Evolutionary conservation across 768 basidiomycete genomes (phyloP).

Genomic region (Mycena vulgaris): DNA sequence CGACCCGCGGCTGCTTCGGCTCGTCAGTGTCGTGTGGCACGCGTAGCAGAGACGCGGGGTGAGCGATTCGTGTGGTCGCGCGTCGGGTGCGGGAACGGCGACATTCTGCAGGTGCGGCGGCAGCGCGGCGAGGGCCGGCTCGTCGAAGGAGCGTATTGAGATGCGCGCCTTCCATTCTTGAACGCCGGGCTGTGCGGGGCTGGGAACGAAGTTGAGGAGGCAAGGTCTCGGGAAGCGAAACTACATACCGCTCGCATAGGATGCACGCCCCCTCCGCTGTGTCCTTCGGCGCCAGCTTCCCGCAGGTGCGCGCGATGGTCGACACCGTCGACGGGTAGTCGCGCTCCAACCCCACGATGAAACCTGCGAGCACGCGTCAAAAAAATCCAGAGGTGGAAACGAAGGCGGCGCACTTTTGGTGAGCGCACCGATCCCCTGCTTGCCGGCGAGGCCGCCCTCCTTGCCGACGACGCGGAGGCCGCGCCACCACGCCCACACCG

Average conservation of each 20-base stretch:
- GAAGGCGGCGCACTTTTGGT: conserved; percentile 71
- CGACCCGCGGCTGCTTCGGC: conserved; percentile 59
- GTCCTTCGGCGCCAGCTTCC: conserved; percentile 80
- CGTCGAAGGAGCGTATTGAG: conserved; percentile 73
- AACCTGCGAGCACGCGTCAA: conserved; percentile 62
- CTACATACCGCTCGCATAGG: conserved; percentile 75
- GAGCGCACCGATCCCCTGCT: conserved; percentile 73
- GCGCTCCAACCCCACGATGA: conserved; percentile 84
- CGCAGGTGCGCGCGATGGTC: conserved; percentile 85
- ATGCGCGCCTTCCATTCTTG: conserved; percentile 84
- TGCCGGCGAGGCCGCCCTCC: conserved; percentile 60
- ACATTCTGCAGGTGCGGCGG: conserved; percentile 42
- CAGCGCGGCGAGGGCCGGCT: conserved; percentile 28
- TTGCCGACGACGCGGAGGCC: conserved; percentile 67
- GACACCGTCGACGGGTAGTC: conserved; percentile 92
- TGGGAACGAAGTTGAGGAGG: conserved; percentile 44
- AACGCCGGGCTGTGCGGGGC: conserved; percentile 74
- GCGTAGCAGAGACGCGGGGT: conserved; percentile 63
- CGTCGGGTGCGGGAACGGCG: conserved; percentile 35
- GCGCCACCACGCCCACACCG: conserved; percentile 84
- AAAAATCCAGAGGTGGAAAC: neutral
- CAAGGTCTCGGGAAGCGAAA: neutral
- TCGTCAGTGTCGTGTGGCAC: conserved; percentile 68
- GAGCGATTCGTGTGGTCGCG: conserved; percentile 44
- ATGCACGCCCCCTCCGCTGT: conserved; percentile 65